Evolutionary conservation across 257 asterid genomes (phyloP).

Genomic region (Petrea volubilis): DNA sequence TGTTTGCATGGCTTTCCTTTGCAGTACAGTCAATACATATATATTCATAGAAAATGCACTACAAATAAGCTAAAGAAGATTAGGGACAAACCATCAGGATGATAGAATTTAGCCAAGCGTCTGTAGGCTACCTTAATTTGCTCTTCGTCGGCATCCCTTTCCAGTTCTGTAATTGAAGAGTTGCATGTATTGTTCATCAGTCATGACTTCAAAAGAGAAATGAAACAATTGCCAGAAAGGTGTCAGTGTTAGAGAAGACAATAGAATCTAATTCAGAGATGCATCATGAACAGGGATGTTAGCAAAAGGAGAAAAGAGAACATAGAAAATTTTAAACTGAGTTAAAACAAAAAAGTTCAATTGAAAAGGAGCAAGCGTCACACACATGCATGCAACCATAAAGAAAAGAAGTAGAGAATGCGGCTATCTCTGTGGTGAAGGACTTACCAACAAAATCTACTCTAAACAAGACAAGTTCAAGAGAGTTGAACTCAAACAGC

Average conservation of each 20-base stretch:
- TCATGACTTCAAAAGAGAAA: not conserved
- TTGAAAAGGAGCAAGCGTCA: not conserved
- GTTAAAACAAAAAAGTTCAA: not conserved
- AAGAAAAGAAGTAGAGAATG: not conserved
- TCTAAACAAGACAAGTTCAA: not conserved
- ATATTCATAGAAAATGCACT: not conserved
- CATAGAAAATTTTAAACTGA: too few species aligned
- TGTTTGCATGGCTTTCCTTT: not conserved
- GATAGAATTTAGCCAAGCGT: slow-evolving; percentile 93
- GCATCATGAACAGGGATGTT: not conserved
- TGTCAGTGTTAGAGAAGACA: not conserved
- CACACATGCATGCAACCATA: not conserved
- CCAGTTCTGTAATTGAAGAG: slow-evolving; percentile 64
- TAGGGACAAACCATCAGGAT: slow-evolving; percentile 87
- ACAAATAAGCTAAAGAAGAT: slow-evolving; percentile 16
- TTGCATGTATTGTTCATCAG: slow-evolving; percentile 14
- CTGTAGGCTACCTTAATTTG: slow-evolving; percentile 85
- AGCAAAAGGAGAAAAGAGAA: not conserved
- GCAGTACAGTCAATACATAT: not conserved
- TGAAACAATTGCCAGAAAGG: not conserved
- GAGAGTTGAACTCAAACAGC: not conserved
- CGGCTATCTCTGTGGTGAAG: not conserved
- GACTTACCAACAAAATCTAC: not conserved
- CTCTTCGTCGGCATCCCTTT: slow-evolving; percentile 84
- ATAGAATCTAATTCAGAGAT: not conserved